Evolutionary conservation across 148 eudicot genomes (phyloP), one percentile per base, ranked within the genome.

Genomic region (Fagopyrum tataricum): DNA sequence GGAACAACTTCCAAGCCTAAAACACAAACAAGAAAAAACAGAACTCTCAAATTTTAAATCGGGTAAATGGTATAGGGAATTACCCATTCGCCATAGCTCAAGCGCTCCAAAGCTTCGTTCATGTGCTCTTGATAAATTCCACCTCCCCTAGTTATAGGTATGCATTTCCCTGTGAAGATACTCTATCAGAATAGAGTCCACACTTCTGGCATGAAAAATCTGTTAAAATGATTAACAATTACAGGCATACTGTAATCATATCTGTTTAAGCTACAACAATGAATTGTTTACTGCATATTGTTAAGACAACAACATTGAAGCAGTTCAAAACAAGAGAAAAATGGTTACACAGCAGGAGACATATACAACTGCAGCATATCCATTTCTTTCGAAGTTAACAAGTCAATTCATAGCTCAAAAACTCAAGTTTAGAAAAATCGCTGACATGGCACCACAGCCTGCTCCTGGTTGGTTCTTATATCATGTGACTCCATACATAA

Each of bases 111-210:
- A 76, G 99, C 99, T 84, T 95, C 99, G 55, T 86, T 85, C 99
- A 95, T 95, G 84, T 91, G 89, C 52, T 90, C 89, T 79, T 95
- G 97, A 82, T 91, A 91, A 41, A 95, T 87, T 70, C 99, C 99
- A 75, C 88, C 99, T 26, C 96, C 97, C 74, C 99, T 90, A 7
- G 86, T 91, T 76, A 95, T 86, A 42, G 99, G 99, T 79, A 95
- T 95, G 76, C 99, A 95, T 90, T 95, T 91, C 73, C 98, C 98
- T 91, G 98, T 73, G 47, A 78, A 77, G 75, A 80, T 59, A 73
- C 68, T 79, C 70, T 42, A 77, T 83, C 83, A 83, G 72, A 77
- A 74, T 76, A 73, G 14, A 78, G 52, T 46, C 55, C 61, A 62
- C 47, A 72, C 81, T 81, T 67, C 48, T 78, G 52, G 56, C 70